Percentiles rank a stretch among this genome's conserved stretches.
Conservation (phyloP, 1,284 basidiomycete genomes). For the Erythrobasidium hasegawianum region DNA sequence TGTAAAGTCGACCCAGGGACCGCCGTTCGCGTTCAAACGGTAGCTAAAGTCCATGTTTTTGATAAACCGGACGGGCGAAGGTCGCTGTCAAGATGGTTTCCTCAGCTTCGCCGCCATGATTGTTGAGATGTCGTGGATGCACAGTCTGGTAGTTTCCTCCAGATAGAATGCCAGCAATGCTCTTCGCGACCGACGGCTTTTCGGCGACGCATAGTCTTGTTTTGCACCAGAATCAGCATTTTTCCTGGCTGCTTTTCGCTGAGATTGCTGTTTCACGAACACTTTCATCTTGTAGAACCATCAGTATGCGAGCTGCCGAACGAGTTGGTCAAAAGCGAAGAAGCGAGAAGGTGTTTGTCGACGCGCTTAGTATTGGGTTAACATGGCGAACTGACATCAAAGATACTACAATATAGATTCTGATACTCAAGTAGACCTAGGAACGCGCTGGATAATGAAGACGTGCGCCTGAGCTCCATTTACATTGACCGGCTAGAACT, state of each 20-base stretch:
- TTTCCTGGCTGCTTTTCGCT: not conserved
- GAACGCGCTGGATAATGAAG: constrained; percentile 8
- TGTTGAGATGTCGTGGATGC: constrained; percentile 12
- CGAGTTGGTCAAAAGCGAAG: constrained; percentile 1
- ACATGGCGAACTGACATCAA: too few species aligned
- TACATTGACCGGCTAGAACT: constrained; percentile 9
- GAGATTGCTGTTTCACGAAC: constrained; percentile 2
- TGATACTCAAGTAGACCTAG: too few species aligned
- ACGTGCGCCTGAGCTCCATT: constrained; percentile 13
- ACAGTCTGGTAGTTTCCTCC: constrained; percentile 75
- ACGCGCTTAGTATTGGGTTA: too few species aligned
- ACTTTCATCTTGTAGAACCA: constrained; percentile 14
- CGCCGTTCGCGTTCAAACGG: constrained; percentile 56
- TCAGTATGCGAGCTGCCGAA: not conserved
- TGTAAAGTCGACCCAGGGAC: constrained; percentile 62
- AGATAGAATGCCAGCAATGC: constrained; percentile 83
- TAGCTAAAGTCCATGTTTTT: constrained; percentile 96
- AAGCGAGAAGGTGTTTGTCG: too few species aligned
- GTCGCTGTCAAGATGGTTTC: constrained; percentile 54
- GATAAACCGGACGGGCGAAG: constrained; percentile 66
- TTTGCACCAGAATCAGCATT: constrained; percentile 4
- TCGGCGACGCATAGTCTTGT: constrained; percentile 87
- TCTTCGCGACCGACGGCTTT: constrained; percentile 93
- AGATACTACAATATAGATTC: too few species aligned
- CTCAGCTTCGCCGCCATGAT: not conserved